Conservation (phyloP, 2,329 filamentous ascomycete genomes). For the Aspergillus uvarum region DNA sequence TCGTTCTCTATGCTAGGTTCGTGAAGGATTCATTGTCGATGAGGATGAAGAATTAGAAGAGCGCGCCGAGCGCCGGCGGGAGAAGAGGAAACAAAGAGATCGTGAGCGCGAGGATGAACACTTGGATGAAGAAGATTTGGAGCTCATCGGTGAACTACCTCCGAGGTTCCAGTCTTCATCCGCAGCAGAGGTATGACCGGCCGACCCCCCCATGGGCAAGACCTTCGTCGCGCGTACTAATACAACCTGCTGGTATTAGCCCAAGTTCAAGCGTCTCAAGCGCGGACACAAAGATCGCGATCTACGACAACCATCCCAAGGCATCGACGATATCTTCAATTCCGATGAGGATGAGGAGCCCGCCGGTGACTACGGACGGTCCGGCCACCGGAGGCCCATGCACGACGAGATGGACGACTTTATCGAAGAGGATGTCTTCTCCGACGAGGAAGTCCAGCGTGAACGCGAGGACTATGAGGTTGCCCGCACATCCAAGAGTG, state of each 20-base stretch:
- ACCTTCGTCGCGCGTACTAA: conserved; percentile 1
- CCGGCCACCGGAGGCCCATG: conserved; percentile 56
- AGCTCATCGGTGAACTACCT: conserved; percentile 83
- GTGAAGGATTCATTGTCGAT: conserved; percentile 93
- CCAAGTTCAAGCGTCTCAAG: conserved; percentile 95
- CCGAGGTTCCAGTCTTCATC: conserved; percentile 68
- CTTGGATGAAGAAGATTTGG: conserved; percentile 92
- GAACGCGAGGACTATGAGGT: conserved; percentile 86
- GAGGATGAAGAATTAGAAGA: conserved; percentile 80
- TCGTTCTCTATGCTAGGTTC: conserved; percentile 58
- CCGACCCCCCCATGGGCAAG: background rate
- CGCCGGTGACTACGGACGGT: conserved; percentile 47
- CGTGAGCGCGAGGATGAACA: conserved; percentile 78
- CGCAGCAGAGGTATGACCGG: conserved; percentile 64
- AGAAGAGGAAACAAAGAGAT: conserved; percentile 77
- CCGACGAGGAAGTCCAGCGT: conserved; percentile 74
- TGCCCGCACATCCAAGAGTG: conserved; percentile 70
- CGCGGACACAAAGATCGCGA: conserved; percentile 74
- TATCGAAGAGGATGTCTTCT: conserved; percentile 92
- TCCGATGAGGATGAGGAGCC: conserved; percentile 82
- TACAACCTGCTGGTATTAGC: conserved; percentile 49
- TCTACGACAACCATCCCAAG: conserved; percentile 60
- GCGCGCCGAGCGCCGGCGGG: conserved; percentile 59
- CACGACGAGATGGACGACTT: conserved; percentile 90
- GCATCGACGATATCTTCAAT: conserved; percentile 89